These are phyloP conservation scores for Scedosporium dehoogii DNA, from an alignment of 2,329 filamentous ascomycete species.

Conservation along the genomic window DNA sequence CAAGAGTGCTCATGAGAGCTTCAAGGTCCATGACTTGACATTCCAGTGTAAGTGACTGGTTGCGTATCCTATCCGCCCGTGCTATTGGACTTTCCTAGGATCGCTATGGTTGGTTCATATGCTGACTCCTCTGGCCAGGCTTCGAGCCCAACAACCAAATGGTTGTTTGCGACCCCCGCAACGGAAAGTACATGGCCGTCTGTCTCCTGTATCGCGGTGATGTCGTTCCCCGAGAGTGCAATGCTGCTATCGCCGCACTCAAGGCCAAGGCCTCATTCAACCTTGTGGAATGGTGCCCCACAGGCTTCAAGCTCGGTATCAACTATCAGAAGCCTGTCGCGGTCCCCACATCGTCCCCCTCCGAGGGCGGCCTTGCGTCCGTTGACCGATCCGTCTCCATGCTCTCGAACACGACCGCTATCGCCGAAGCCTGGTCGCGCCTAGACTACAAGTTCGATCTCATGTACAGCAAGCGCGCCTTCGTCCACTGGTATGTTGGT, in stretches of 20 bases:
- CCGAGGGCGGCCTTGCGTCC: slow-evolving; percentile 49
- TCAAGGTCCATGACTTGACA: slow-evolving; percentile 71
- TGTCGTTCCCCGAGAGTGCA: slow-evolving; percentile 61
- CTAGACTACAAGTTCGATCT: slow-evolving; percentile 69
- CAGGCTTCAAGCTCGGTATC: slow-evolving; percentile 67
- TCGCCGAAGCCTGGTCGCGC: slow-evolving; percentile 63
- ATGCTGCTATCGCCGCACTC: slow-evolving; percentile 53
- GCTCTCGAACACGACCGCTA: slow-evolving; percentile 67
- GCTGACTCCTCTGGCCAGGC: slow-evolving; percentile 30
- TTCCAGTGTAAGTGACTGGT: slow-evolving; percentile 52
- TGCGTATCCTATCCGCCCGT: not conserved
- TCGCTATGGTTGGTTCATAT: not conserved
- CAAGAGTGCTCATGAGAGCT: slow-evolving; percentile 78
- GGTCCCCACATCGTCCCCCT: slow-evolving; percentile 39
- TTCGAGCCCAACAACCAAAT: slow-evolving; percentile 74
- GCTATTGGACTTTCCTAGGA: no score
- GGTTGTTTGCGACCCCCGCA: slow-evolving; percentile 64
- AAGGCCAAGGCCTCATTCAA: slow-evolving; percentile 66
- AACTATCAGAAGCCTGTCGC: slow-evolving; percentile 61
- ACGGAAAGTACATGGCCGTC: slow-evolving; percentile 69
- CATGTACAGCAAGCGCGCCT: slow-evolving; percentile 70
- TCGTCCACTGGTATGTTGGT: slow-evolving; percentile 73
- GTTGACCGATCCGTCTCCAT: slow-evolving; percentile 58
- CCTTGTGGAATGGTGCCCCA: slow-evolving; percentile 67
- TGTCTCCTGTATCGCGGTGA: slow-evolving; percentile 64